Percentiles rank a stretch among this genome's conserved stretches.
Evolutionary conservation across 1,139 yeast species (phyloP).

Genomic region (Yamadazyma buinensis): DNA sequence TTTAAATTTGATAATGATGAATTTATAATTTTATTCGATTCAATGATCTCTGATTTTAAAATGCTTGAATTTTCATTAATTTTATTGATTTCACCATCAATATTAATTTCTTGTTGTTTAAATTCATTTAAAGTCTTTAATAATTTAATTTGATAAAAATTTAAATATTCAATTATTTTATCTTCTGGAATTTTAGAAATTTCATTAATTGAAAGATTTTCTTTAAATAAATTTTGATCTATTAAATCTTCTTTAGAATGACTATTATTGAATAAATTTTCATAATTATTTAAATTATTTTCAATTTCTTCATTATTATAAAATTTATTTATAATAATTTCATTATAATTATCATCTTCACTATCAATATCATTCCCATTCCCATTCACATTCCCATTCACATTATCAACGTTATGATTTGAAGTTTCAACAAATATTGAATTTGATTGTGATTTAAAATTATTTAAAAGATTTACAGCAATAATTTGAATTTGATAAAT

Average conservation of each 20-base stretch:
- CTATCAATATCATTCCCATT: neutral
- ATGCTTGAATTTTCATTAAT: conserved; percentile 27
- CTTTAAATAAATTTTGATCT: too few species aligned
- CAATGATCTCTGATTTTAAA: conserved; percentile 25
- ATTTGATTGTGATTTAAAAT: conserved; percentile 33
- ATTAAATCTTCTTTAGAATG: neutral
- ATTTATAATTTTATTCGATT: conserved; percentile 27
- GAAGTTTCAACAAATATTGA: conserved; percentile 23
- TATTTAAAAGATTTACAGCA: conserved; percentile 36
- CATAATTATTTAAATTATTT: neutral
- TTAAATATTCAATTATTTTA: neutral
- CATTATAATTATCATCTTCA: neutral
- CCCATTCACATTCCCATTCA: neutral
- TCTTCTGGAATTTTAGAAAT: neutral
- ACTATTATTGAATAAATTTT: neutral
- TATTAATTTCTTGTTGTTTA: conserved; percentile 17
- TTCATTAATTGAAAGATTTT: neutral
- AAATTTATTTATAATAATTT: neutral
- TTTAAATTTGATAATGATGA: conserved; percentile 9
- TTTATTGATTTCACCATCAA: conserved; percentile 20
- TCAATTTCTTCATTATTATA: conserved; percentile 1
- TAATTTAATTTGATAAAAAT: conserved; percentile 27
- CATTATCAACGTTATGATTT: neutral
- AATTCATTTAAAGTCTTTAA: conserved; percentile 20
- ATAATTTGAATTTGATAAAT: conserved; percentile 37